phyloP scores from a whole-genome alignment of 2,329 filamentous ascomycete genomes.

The Penicillium sp. region DNA sequence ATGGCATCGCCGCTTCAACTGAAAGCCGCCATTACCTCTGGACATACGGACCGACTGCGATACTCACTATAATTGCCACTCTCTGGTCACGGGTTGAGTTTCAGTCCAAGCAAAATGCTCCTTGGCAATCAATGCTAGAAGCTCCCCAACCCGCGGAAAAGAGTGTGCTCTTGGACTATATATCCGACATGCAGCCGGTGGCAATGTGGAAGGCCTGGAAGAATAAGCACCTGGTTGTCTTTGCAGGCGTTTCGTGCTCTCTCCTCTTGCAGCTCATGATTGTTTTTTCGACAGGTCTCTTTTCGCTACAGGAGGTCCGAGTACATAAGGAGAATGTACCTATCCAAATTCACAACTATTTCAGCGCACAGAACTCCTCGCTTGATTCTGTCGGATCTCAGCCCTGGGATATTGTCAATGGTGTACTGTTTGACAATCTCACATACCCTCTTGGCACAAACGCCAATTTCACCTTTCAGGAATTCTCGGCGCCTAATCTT shows the following conservation, averaged over 20 bases:
- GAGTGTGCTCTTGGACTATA: slow-evolving; percentile 13
- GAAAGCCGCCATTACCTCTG: slow-evolving; percentile 14
- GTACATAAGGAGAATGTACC: neutral
- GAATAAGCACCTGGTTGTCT: slow-evolving; percentile 12
- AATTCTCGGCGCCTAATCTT: too few relatives aligned
- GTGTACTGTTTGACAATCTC: too few relatives aligned
- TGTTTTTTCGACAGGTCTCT: slow-evolving; percentile 16
- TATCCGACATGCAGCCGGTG: slow-evolving; percentile 14
- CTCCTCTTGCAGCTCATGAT: slow-evolving; percentile 14
- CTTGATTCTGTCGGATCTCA: too few relatives aligned
- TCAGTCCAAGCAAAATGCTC: slow-evolving; percentile 16
- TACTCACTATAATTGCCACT: slow-evolving; percentile 10
- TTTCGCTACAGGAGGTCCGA: slow-evolving; percentile 4
- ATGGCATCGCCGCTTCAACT: slow-evolving; percentile 9
- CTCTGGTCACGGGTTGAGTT: slow-evolving; percentile 17
- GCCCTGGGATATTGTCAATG: too few relatives aligned
- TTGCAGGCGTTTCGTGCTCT: neutral
- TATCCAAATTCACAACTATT: slow-evolving; percentile 2
- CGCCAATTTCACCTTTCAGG: too few relatives aligned
- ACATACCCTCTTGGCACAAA: too few relatives aligned
- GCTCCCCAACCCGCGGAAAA: slow-evolving; percentile 5
- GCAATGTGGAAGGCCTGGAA: slow-evolving; percentile 5
- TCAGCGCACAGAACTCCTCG: too few relatives aligned
- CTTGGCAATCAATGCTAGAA: slow-evolving; percentile 13
- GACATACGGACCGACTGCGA: slow-evolving; percentile 18